A percentile compares a stretch with the other conserved stretches of the same genome.
Conservation (phyloP, 495 filamentous ascomycete species). For the Chaetomium fimeti region DNA sequence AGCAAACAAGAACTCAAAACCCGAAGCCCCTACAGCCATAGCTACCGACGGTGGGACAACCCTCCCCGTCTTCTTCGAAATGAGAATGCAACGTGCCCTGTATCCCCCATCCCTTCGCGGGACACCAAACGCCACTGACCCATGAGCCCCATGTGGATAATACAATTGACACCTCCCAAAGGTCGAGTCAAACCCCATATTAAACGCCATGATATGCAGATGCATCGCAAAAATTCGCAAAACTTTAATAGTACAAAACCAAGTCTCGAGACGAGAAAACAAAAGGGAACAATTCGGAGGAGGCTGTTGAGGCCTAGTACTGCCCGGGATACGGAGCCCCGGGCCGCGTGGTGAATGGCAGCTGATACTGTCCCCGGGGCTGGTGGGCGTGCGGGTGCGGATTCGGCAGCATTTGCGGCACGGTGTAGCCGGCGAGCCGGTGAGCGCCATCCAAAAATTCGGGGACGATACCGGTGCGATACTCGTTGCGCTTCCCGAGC, state of each 20-base stretch:
- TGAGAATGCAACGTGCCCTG: constrained; percentile 1
- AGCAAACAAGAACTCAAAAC: not conserved
- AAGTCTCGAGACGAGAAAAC: not conserved
- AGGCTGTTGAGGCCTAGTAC: not conserved
- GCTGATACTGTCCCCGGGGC: constrained; percentile 12
- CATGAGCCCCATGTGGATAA: constrained; percentile 1
- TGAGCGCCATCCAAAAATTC: constrained; percentile 47
- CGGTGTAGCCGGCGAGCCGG: not conserved
- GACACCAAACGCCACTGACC: constrained; percentile 7
- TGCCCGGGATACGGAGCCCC: constrained; percentile 10
- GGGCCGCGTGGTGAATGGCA: not conserved
- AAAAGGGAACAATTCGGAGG: not conserved
- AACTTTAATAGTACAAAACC: constrained; percentile 17
- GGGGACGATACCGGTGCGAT: constrained; percentile 78
- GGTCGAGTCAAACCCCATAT: not conserved
- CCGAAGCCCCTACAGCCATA: not conserved
- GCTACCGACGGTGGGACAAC: not conserved
- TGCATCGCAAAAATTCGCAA: constrained; percentile 17
- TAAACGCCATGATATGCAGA: constrained; percentile 30
- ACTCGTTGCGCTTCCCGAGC: constrained; percentile 73
- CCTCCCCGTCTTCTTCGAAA: not conserved
- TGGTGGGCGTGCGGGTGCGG: constrained; percentile 15
- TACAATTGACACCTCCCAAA: not conserved
- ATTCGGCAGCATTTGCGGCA: constrained; percentile 26
- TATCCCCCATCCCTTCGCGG: not conserved